phyloP scores from a whole-genome alignment of 306 rosid genomes.

The Pyrus communis region DNA sequence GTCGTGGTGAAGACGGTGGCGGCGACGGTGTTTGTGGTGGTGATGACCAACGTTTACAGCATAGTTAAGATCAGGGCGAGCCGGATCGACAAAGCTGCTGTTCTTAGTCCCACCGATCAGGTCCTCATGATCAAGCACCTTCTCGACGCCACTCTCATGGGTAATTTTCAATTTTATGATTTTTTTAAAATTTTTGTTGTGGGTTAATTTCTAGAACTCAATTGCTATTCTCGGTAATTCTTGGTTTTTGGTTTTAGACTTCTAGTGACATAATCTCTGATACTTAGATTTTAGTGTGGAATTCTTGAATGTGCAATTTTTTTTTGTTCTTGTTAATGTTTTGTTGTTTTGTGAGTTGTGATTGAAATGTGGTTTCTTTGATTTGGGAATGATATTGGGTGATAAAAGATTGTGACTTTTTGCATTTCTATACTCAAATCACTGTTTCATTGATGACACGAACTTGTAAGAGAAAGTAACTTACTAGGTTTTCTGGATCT shows the following conservation, averaged over 20 bases:
- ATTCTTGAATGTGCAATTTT: neutral
- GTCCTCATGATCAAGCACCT: conserved; percentile 78
- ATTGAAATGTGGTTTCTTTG: conserved; percentile 1
- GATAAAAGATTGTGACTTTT: neutral
- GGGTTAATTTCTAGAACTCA: neutral
- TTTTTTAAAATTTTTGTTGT: neutral
- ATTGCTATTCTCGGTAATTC: neutral
- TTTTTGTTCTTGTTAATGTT: neutral
- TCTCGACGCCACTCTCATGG: conserved; percentile 89
- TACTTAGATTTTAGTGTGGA: neutral
- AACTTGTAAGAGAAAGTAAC: conserved; percentile 3
- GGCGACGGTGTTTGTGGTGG: conserved; percentile 44
- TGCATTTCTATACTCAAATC: neutral
- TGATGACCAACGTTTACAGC: conserved; percentile 48
- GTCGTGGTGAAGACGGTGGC: conserved; percentile 66
- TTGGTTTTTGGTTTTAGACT: neutral
- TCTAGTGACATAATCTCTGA: neutral
- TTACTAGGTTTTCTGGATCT: conserved; percentile 1
- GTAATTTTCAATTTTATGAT: conserved; percentile 22
- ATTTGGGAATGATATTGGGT: neutral
- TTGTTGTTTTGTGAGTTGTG: neutral
- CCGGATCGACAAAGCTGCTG: conserved; percentile 45
- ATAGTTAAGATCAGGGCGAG: conserved; percentile 55
- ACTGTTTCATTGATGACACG: conserved; percentile 5
- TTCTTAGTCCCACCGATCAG: conserved; percentile 81